Conservation (phyloP, 768 basidiomycete genomes). For the Pisolithus microcarpus region DNA sequence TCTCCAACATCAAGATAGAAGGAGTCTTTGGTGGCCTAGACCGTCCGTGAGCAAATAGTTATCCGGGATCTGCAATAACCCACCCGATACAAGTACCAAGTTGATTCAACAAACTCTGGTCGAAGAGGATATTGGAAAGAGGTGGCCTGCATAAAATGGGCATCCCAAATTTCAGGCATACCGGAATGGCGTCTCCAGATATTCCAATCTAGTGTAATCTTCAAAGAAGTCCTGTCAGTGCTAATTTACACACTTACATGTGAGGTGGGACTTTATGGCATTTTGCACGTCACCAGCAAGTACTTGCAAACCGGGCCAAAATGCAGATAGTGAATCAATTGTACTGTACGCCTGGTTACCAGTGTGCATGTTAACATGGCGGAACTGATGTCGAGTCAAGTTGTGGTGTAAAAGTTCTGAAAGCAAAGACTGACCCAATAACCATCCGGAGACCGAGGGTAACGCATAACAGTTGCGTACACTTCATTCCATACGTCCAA, state of each 20-base stretch:
- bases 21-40: slow-evolving; percentile 84
- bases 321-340: slow-evolving; percentile 94
- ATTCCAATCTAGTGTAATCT: slow-evolving; percentile 68
- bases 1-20: slow-evolving; percentile 92
- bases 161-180: slow-evolving; percentile 90
- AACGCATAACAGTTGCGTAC: slow-evolving; percentile 80
- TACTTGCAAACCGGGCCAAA: slow-evolving; percentile 96
- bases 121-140: slow-evolving; percentile 75
- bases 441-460: slow-evolving; percentile 74
- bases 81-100: slow-evolving; percentile 90
- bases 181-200: slow-evolving; percentile 84
- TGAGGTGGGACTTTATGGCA: slow-evolving; percentile 87
- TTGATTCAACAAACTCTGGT: slow-evolving; percentile 94
- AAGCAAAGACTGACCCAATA: slow-evolving; percentile 58
- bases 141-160: slow-evolving; percentile 61
- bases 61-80: slow-evolving; percentile 14
- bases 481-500: slow-evolving; percentile 80
- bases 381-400: slow-evolving; percentile 49
- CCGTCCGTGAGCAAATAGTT: slow-evolving; percentile 3
- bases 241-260: slow-evolving; percentile 46
- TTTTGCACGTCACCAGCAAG: slow-evolving; percentile 79
- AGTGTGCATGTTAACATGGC: slow-evolving; percentile 70
- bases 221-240: neutral
- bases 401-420: neutral
- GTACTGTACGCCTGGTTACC: slow-evolving; percentile 70